phyloP scores from a whole-genome alignment of 139 green algal species.

The Chlamydomonas schloesseri region DNA sequence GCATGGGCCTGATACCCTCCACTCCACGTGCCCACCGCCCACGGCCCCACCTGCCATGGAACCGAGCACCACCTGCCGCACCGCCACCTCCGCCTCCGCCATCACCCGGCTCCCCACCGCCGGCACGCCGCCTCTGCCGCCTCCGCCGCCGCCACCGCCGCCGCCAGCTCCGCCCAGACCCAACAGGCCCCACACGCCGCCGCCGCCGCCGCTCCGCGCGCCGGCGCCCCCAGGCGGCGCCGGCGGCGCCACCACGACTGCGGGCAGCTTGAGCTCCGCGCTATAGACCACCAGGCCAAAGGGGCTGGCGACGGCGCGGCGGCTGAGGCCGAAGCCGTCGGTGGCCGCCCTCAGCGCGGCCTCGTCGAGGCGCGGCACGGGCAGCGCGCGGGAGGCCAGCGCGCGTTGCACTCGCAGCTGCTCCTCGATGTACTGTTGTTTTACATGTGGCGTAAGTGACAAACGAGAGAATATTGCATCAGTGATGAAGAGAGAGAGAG shows the following conservation, averaged over 20 bases:
- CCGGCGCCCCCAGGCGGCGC: too few relatives aligned
- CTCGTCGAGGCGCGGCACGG: not conserved
- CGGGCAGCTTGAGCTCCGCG: not conserved
- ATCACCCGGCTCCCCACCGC: not conserved
- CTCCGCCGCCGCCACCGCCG: not conserved
- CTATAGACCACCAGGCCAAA: slow-evolving; percentile 14
- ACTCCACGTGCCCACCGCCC: too few relatives aligned
- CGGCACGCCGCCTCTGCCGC: not conserved
- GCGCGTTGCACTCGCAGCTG: slow-evolving; percentile 6
- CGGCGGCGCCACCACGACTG: not conserved
- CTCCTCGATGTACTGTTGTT: slow-evolving; percentile 21
- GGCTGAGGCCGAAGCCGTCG: not conserved
- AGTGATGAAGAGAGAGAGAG: not conserved
- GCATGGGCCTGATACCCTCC: too few relatives aligned
- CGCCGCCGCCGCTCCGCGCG: too few relatives aligned
- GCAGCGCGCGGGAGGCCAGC: not conserved
- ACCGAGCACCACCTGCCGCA: not conserved
- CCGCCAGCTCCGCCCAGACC: not conserved
- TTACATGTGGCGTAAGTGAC: too few relatives aligned
- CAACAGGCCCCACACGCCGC: not conserved
- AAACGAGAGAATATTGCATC: too few relatives aligned
- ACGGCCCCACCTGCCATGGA: not conserved
- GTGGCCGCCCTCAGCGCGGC: not conserved
- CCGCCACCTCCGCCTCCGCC: not conserved
- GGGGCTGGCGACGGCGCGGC: not conserved